phyloP scores from a whole-genome alignment of 805 yeast species.

The Ogataea dorogensis region DNA sequence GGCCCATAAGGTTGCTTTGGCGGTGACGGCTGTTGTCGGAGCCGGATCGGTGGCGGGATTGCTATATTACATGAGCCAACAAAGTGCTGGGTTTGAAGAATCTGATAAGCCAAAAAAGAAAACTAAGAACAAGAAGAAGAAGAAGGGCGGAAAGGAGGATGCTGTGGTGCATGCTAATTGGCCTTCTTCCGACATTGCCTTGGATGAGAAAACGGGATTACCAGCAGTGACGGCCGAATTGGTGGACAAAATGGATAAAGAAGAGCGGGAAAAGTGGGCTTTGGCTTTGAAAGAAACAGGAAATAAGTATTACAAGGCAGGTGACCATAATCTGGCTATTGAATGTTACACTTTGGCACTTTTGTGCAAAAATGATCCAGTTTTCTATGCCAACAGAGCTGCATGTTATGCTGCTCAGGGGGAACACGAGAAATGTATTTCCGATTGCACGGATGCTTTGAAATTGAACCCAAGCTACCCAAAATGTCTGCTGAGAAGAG shows the following conservation, averaged over 20 bases:
- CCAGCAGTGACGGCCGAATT: constrained; percentile 53
- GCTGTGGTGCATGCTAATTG: constrained; percentile 22
- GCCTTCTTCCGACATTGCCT: constrained; percentile 44
- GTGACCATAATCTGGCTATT: constrained; percentile 74
- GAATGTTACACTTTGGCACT: constrained; percentile 78
- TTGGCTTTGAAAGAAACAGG: constrained; percentile 85
- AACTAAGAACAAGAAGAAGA: constrained; percentile 44
- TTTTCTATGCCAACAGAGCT: constrained; percentile 91
- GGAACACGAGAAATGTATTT: constrained; percentile 79
- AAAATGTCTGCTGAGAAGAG: constrained; percentile 91
- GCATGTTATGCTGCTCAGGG: constrained; percentile 89
- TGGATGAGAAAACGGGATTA: constrained; percentile 47
- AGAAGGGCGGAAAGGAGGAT: constrained; percentile 36
- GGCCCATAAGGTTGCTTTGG: constrained; percentile 49
- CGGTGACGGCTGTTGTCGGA: constrained; percentile 50
- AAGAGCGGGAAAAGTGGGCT: constrained; percentile 64
- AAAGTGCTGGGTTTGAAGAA: constrained; percentile 22
- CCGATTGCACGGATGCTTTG: constrained; percentile 84
- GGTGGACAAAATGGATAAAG: constrained; percentile 44
- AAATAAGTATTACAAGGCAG: constrained; percentile 69
- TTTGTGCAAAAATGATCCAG: constrained; percentile 73
- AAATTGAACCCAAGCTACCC: constrained; percentile 84
- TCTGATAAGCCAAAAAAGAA: constrained; percentile 22
- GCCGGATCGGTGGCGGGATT: constrained; percentile 49
- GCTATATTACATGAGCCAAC: constrained; percentile 40